phyloP scores from a whole-genome alignment of 2,329 filamentous ascomycete genomes.

The Fusarium sulawesiense region DNA sequence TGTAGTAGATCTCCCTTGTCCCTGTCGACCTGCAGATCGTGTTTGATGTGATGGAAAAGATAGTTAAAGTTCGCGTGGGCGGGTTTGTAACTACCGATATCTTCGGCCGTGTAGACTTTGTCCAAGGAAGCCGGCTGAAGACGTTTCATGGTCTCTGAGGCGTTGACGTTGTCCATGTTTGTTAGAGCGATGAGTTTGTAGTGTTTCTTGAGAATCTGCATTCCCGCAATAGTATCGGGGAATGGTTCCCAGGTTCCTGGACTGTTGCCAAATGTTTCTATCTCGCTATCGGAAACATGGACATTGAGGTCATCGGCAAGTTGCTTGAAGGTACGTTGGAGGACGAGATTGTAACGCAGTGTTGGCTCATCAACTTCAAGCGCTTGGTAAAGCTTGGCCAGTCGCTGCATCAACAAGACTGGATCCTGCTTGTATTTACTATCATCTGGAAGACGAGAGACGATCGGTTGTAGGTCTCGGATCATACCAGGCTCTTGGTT shows the following conservation, averaged over 20 bases:
- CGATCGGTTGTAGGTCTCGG: not conserved
- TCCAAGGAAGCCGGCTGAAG: conserved; percentile 15
- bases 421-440: not conserved
- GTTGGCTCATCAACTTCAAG: conserved; percentile 6
- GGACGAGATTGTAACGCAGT: not conserved
- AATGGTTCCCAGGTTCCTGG: conserved; percentile 16
- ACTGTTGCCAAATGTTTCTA: not conserved
- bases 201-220: conserved; percentile 11
- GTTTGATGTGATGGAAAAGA: conserved; percentile 3
- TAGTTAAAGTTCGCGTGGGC: conserved; percentile 22
- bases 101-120: conserved; percentile 17
- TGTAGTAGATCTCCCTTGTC: conserved; percentile 12
- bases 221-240: not conserved
- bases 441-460: not conserved
- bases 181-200: conserved; percentile 18
- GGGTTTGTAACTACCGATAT: conserved; percentile 25
- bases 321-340: conserved; percentile 5
- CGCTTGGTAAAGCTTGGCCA: not conserved
- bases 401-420: not conserved
- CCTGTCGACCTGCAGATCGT: conserved; percentile 10
- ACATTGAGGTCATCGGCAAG: not conserved
- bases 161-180: conserved; percentile 25
- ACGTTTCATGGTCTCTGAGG: not conserved
- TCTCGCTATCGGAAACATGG: not conserved
- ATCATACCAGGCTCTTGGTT: conserved; percentile 20